A percentile compares a stretch with the other conserved stretches of the same genome.
Evolutionary conservation across 2,329 filamentous ascomycete species (phyloP).

Genomic region (Phaeosphaeriaceae sp.): DNA sequence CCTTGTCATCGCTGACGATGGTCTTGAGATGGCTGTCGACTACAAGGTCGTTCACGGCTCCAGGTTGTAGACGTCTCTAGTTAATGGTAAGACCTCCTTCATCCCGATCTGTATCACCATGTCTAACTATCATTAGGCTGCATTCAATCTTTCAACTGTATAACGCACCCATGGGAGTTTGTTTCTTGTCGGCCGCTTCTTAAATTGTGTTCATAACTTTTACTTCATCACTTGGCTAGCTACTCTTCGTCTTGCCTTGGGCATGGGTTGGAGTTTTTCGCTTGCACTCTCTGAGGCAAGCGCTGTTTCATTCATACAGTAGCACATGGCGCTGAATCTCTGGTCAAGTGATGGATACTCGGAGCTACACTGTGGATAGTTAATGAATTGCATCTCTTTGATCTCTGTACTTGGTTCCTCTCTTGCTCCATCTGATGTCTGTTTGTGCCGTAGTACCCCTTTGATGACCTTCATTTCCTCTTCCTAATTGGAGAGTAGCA

Average conservation of each 20-base stretch:
- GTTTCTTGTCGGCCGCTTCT: constrained; percentile 37
- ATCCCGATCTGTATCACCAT: neutral
- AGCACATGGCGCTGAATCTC: constrained; percentile 28
- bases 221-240: constrained; percentile 34
- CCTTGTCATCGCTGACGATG: constrained; percentile 92
- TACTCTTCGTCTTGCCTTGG: constrained; percentile 23
- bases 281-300: constrained; percentile 18
- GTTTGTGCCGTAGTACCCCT: neutral
- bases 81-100: constrained; percentile 36
- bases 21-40: constrained; percentile 94
- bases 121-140: constrained; percentile 30
- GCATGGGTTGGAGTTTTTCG: constrained; percentile 20
- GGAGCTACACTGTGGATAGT: constrained; percentile 47
- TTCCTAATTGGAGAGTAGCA: neutral
- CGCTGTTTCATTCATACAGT: constrained; percentile 9
- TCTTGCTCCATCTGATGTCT: neutral
- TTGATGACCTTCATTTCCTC: neutral
- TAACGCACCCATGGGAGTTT: constrained; percentile 43
- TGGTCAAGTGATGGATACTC: constrained; percentile 35
- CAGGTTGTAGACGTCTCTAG: constrained; percentile 59
- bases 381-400: constrained; percentile 43
- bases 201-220: constrained; percentile 50
- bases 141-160: constrained; percentile 37
- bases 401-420: constrained; percentile 1
- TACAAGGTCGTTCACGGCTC: constrained; percentile 95